Evolutionary conservation across 1,284 basidiomycete species (phyloP).

Genomic region (Apiotrichum gracile): DNA sequence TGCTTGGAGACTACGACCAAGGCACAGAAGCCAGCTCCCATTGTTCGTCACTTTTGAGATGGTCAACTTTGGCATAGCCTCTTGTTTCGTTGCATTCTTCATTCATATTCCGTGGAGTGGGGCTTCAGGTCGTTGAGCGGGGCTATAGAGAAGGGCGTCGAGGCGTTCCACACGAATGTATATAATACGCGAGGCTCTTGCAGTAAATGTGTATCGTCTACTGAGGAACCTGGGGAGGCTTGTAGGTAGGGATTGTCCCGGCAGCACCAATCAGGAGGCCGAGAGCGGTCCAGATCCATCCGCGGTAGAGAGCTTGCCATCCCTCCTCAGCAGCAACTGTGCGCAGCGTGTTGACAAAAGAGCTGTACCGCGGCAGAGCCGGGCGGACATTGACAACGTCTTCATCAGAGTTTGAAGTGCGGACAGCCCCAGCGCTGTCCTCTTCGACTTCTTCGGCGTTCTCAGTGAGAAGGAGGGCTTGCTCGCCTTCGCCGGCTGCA

Average conservation of each 20-base stretch:
- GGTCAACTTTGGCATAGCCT: too few species aligned
- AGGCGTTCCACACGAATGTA: too few species aligned
- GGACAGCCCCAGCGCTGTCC: conserved; percentile 32
- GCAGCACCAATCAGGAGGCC: background rate
- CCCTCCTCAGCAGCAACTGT: conserved; percentile 77
- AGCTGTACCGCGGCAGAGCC: conserved; percentile 73
- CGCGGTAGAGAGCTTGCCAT: conserved; percentile 65
- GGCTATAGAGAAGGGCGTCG: too few species aligned
- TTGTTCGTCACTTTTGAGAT: too few species aligned
- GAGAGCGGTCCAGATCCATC: conserved; percentile 77
- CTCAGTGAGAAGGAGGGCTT: conserved; percentile 1
- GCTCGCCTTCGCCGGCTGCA: conserved; percentile 53
- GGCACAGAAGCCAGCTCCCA: too few species aligned
- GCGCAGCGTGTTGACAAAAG: conserved; percentile 67
- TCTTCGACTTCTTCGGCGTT: conserved; percentile 58
- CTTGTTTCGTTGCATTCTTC: too few species aligned
- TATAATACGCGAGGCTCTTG: too few species aligned
- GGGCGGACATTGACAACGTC: conserved; percentile 80
- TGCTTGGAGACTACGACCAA: too few species aligned
- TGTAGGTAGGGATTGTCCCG: background rate
- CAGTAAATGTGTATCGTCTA: too few species aligned
- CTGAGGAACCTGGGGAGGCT: too few species aligned
- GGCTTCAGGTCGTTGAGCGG: too few species aligned
- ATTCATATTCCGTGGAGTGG: too few species aligned
- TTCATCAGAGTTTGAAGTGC: conserved; percentile 53